Evolutionary conservation across 2,329 filamentous ascomycete genomes (phyloP).

Genomic region (Herpotrichia juniperi): DNA sequence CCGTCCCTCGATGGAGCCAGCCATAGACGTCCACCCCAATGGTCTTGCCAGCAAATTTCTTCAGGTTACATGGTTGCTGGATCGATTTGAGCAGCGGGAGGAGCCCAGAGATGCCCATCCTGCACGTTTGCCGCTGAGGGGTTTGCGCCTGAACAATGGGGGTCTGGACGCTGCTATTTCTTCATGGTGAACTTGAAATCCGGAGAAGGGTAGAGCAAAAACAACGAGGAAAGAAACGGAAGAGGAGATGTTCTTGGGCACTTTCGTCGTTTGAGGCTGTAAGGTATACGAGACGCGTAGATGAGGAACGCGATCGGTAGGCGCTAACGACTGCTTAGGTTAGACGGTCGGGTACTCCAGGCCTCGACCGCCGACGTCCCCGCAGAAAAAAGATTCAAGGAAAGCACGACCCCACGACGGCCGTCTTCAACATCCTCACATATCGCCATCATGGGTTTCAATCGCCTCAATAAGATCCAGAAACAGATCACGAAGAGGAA

Average conservation of each 20-base stretch:
- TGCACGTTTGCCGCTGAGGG: conserved; percentile 34
- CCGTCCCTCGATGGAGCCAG: conserved; percentile 94
- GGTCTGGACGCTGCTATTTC: conserved; percentile 18
- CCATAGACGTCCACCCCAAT: conserved; percentile 97
- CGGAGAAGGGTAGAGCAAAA: background rate
- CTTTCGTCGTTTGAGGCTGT: background rate
- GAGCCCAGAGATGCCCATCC: conserved; percentile 62
- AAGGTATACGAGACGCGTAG: background rate
- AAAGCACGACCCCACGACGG: conserved; percentile 2
- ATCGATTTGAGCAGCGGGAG: conserved; percentile 95
- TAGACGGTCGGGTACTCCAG: background rate
- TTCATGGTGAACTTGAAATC: conserved; percentile 17
- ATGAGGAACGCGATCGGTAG: background rate
- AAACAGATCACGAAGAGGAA: conserved; percentile 93
- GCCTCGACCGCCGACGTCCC: conserved; percentile 10
- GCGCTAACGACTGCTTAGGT: conserved; percentile 5
- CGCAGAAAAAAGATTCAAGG: conserved; percentile 37
- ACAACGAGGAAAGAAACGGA: background rate
- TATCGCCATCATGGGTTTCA: conserved; percentile 46
- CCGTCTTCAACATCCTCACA: background rate
- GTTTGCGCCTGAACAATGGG: conserved; percentile 30
- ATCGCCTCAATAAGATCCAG: conserved; percentile 78
- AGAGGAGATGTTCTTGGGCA: background rate
- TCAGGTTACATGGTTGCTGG: conserved; percentile 84
- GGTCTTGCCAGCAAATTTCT: conserved; percentile 84